Evolutionary conservation across 2,329 filamentous ascomycete genomes (phyloP).

Genomic region (Fusarium mundagurra): DNA sequence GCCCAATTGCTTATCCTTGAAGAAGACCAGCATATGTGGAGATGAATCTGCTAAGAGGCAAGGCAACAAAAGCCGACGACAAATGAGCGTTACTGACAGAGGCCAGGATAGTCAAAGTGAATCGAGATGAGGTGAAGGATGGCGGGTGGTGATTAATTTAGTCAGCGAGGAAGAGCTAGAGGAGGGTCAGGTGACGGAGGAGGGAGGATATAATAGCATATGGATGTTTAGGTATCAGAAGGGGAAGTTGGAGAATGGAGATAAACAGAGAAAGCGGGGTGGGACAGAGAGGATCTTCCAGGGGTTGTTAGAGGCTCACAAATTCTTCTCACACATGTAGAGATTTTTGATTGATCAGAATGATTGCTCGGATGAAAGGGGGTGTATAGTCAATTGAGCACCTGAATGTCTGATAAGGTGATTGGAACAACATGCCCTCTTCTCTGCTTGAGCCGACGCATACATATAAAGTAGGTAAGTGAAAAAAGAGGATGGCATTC

Average conservation of each 20-base stretch:
- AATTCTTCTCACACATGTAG: not conserved
- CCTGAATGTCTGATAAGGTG: not conserved
- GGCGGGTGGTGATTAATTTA: slow-evolving; percentile 7
- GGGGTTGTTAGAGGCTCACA: not conserved
- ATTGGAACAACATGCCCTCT: not conserved
- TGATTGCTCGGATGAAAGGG: not conserved
- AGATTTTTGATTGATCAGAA: not conserved
- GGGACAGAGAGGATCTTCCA: not conserved
- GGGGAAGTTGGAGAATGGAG: not conserved
- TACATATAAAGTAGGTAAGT: not conserved
- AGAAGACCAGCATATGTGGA: slow-evolving; percentile 4
- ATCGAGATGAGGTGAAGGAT: slow-evolving; percentile 22
- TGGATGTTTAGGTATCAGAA: not conserved
- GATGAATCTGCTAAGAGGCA: slow-evolving; percentile 3
- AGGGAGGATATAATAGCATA: not conserved
- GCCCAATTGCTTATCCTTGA: not conserved
- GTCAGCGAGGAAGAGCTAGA: not conserved
- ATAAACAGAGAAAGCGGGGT: not conserved
- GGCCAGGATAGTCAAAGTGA: not conserved
- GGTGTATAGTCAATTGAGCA: not conserved
- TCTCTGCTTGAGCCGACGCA: not conserved
- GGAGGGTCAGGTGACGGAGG: slow-evolving; percentile 9
- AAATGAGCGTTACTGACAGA: slow-evolving; percentile 3
- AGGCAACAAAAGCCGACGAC: slow-evolving; percentile 1
- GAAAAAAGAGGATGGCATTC: slow-evolving; percentile 19